Conservation (phyloP, 2,329 filamentous ascomycete genomes). For the Parasarocladium wereldwijsianum region DNA sequence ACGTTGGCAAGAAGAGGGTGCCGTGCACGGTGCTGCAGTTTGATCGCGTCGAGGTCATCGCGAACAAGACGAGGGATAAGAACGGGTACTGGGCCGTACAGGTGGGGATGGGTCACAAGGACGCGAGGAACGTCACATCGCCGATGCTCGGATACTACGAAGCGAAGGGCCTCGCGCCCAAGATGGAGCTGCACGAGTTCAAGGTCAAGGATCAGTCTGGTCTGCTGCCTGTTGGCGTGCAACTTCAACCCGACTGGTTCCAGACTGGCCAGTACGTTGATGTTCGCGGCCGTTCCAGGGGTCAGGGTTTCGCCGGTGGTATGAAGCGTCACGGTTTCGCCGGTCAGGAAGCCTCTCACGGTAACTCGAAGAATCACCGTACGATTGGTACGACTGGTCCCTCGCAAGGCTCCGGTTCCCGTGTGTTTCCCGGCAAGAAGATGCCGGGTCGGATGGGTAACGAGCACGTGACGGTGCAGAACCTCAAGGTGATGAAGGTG, state of each 20-base stretch:
- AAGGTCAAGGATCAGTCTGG: slow-evolving; percentile 61
- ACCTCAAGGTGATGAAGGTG: slow-evolving; percentile 76
- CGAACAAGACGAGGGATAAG: slow-evolving; percentile 63
- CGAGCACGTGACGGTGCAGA: slow-evolving; percentile 78
- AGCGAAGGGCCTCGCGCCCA: slow-evolving; percentile 65
- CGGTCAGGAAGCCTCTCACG: slow-evolving; percentile 84
- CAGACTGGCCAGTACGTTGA: slow-evolving; percentile 82
- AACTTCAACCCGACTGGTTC: slow-evolving; percentile 82
- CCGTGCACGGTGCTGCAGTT: slow-evolving; percentile 89
- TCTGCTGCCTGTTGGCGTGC: slow-evolving; percentile 59
- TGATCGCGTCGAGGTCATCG: slow-evolving; percentile 79
- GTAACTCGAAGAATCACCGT: slow-evolving; percentile 88
- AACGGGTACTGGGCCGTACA: slow-evolving; percentile 95
- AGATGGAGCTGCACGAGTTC: slow-evolving; percentile 76
- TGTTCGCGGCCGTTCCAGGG: slow-evolving; percentile 61
- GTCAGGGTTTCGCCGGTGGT: slow-evolving; percentile 89
- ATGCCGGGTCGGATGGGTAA: slow-evolving; percentile 96
- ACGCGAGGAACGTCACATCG: slow-evolving; percentile 61
- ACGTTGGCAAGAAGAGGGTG: slow-evolving; percentile 62
- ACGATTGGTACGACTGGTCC: slow-evolving; percentile 82
- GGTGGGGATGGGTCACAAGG: slow-evolving; percentile 64
- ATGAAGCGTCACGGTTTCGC: slow-evolving; percentile 93
- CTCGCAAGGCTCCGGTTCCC: slow-evolving; percentile 80
- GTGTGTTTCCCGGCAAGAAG: slow-evolving; percentile 90
- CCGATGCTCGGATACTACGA: slow-evolving; percentile 83